Conservation (phyloP, 2,329 filamentous ascomycete genomes). For the Ophiostoma angusticollis region DNA sequence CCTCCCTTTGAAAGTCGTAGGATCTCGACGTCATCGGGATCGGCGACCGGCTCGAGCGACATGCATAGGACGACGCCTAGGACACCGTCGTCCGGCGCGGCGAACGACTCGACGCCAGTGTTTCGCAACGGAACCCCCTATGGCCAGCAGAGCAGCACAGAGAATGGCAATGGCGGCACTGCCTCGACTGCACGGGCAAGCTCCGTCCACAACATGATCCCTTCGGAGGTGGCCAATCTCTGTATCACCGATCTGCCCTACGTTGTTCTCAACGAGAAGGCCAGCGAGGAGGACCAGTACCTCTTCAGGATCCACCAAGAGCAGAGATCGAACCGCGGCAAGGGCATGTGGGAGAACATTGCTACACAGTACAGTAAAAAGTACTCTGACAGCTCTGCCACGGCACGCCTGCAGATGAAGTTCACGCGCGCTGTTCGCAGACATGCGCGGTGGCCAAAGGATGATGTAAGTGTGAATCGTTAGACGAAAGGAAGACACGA, state of each 20-base stretch:
- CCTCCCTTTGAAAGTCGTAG: too few species aligned
- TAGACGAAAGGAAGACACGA: neutral
- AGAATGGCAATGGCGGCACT: too few species aligned
- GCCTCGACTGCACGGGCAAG: too few species aligned
- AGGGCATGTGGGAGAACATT: conserved; percentile 47
- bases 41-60: too few species aligned
- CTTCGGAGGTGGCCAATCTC: neutral
- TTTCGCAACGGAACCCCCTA: too few species aligned
- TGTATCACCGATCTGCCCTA: neutral
- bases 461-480: conserved; percentile 31
- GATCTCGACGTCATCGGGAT: too few species aligned
- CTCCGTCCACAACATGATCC: too few species aligned
- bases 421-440: conserved; percentile 37
- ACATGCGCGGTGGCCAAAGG: conserved; percentile 33
- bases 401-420: conserved; percentile 44
- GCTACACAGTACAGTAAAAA: conserved; percentile 29
- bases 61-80: too few species aligned
- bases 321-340: conserved; percentile 35
- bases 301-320: conserved; percentile 37
- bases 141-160: too few species aligned
- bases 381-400: conserved; percentile 14
- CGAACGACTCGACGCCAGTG: too few species aligned
- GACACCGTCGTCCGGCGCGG: too few species aligned
- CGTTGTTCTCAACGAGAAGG: conserved; percentile 27
- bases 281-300: conserved; percentile 34